Evolutionary conservation across 2,329 filamentous ascomycete genomes (phyloP), one percentile per base, ranked within the genome.

Genomic region (Anisogramma anomala): DNA sequence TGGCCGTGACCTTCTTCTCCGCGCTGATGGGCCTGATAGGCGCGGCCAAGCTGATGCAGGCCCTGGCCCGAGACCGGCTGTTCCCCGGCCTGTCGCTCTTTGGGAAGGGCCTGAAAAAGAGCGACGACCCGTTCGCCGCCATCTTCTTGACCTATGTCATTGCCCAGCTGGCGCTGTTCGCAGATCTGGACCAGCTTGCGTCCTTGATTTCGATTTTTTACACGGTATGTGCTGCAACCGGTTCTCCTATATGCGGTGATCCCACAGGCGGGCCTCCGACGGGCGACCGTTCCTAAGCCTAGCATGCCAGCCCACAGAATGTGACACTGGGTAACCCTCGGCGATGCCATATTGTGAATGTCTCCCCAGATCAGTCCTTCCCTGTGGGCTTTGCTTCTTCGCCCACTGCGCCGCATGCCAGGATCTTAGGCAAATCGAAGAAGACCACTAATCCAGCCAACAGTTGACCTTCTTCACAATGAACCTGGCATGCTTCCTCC

Each of bases 151-250:
- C 85, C 0, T 89, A 82, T 53, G 49, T 73, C 3, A 73, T 89
- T 42, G 79, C 84, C 1, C 86, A 94, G 55, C 49, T 88, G 20
- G 84, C 84, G 0, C 80, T 93, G 60, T 72, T 94, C 37, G 82
- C 83, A 33, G 78, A 93, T 53, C 74, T 94, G 50, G 91, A 94
- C 56, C 82, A 85, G 54, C 93, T 94, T 52, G 86, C 86, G 5
- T 89, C 84, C 0, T 78, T 93, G 43, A 85, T 93, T 33, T 89
- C 86, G 2, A 93, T 93, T 83, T 83, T 84, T 13, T 93, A 91
- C 55, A 75, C 91, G 54, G 73, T 73, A 56, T 56, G 62, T 52
- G 14, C 13, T 30, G 17, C 25, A 26, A n/a, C 9, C 4, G 17
- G 34, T n/a, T n/a, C n/a, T n/a, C n/a, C n/a, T n/a, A n/a, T n/a